Evolutionary conservation across 768 basidiomycete genomes (phyloP), one percentile per base, ranked within the genome.

Genomic region (Lactifluus rugatus): DNA sequence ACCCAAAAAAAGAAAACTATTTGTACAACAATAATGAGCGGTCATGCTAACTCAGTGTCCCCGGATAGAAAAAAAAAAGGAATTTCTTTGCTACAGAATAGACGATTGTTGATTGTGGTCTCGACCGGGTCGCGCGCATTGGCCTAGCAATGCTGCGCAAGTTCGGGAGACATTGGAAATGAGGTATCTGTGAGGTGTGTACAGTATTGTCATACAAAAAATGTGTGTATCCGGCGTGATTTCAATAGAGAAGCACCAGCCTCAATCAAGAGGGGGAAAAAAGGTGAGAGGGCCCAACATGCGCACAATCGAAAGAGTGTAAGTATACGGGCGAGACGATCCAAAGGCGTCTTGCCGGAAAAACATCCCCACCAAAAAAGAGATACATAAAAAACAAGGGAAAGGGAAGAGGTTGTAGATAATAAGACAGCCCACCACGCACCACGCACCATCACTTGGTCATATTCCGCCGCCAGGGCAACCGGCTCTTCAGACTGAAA

Each of bases 401-500:
- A 48, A 21, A 48, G 14, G 25, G 17, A 44, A 25, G 5, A 13
- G 2, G 13, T 34, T 5, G 32, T 2, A 34, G 11, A 28, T n/a
- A n/a, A 21, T 56, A 39, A 14, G 37, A 39, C 16, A 39, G 5
- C 37, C 37, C 7, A 39, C 37, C 10, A 16, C 37, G 17, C 7
- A 39, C 37, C 10, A 16, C 37, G 17, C 37, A 34, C 10, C 16
- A 39, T 37, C 23, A 50, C 47, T 62, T 59, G 34, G 51, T 41
- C 0, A 57, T 61, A 25, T 62, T 62, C 26, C 61, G 58, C 41
- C 61, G 25, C 61, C 58, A 55, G 1, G 52, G 52, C 23, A 62
- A n/a, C 42, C n/a, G n/a, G 6, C 26, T 48, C 41, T 59, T 53
- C 21, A 61, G 10, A 1, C 52, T 23, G 19, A 47, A 41, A 45